A percentile compares a stretch with the other conserved stretches of the same genome.
Evolutionary conservation across 1,284 basidiomycete genomes (phyloP).

Genomic region (Moesziomyces antarcticus): DNA sequence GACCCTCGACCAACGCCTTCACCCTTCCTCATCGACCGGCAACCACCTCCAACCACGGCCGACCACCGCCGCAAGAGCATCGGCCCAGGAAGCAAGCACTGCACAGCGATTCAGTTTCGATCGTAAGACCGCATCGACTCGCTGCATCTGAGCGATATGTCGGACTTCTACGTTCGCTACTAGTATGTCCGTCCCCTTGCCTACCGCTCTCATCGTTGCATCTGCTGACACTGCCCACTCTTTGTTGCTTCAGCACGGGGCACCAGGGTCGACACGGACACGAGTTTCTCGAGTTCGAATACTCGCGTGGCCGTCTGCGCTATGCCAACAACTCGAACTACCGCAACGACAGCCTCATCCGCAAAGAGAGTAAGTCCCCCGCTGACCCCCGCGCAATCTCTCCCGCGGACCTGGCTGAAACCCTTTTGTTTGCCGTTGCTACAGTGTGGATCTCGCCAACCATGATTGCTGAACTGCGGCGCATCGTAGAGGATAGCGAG

Average conservation of each 20-base stretch:
- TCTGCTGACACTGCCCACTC: neutral
- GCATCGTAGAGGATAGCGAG: slow-evolving; percentile 93
- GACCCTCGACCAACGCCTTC: too few relatives aligned
- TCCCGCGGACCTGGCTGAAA: neutral
- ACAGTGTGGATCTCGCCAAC: slow-evolving; percentile 93
- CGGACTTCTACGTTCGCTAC: slow-evolving; percentile 67
- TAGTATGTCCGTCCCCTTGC: slow-evolving; percentile 50
- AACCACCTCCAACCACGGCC: too few relatives aligned
- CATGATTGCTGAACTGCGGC: slow-evolving; percentile 90
- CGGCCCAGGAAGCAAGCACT: too few relatives aligned
- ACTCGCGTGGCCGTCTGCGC: slow-evolving; percentile 91
- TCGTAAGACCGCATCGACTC: too few relatives aligned
- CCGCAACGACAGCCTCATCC: slow-evolving; percentile 93
- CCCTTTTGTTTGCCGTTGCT: neutral
- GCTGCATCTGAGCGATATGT: slow-evolving; percentile 22
- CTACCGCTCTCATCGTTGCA: too few relatives aligned
- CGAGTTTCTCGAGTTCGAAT: slow-evolving; percentile 94
- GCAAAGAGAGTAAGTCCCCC: slow-evolving; percentile 88
- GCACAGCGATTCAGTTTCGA: too few relatives aligned
- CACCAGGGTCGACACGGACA: slow-evolving; percentile 67
- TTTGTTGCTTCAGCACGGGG: slow-evolving; percentile 48
- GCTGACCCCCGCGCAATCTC: neutral
- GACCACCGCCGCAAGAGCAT: too few relatives aligned
- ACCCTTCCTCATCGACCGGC: too few relatives aligned
- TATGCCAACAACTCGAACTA: slow-evolving; percentile 99